phyloP scores from a whole-genome alignment of 176 grass and related monocot genomes.

The Rhynchospora breviuscula region DNA sequence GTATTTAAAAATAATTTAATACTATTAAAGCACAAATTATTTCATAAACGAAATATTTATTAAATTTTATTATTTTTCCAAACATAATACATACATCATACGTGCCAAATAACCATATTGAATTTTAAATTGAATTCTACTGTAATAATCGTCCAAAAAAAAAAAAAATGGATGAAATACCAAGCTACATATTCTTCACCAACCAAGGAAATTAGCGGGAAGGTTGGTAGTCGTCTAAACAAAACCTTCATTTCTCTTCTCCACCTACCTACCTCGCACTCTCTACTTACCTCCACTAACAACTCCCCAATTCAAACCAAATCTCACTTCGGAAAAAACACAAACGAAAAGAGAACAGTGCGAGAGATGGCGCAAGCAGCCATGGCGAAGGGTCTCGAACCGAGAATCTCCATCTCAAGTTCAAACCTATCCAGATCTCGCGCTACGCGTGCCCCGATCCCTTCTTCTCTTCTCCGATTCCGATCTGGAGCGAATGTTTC shows the following conservation, averaged over 20 bases:
- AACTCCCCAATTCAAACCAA: slow-evolving; percentile 16
- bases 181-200: too few relatives aligned
- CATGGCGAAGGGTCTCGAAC: slow-evolving; percentile 32
- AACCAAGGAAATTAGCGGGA: not conserved
- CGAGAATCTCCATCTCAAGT: slow-evolving; percentile 6
- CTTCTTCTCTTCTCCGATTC: slow-evolving; percentile 20
- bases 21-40: too few relatives aligned
- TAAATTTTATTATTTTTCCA: not conserved
- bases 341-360: not conserved
- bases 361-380: slow-evolving; percentile 33
- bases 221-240: not conserved
- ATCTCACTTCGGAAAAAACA: not conserved
- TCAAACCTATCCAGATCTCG: slow-evolving; percentile 12
- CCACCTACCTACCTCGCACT: not conserved
- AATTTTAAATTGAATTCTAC: not conserved
- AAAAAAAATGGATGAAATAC: too few relatives aligned
- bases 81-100: not conserved
- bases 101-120: not conserved
- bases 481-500: not conserved
- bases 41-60: not conserved
- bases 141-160: not conserved
- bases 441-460: not conserved
- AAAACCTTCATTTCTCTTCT: slow-evolving; percentile 8
- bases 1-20: too few relatives aligned
- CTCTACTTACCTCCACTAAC: slow-evolving; percentile 19